phyloP scores from a whole-genome alignment of 805 yeast genomes.

The Vanderwaltozyma verrucispora region DNA sequence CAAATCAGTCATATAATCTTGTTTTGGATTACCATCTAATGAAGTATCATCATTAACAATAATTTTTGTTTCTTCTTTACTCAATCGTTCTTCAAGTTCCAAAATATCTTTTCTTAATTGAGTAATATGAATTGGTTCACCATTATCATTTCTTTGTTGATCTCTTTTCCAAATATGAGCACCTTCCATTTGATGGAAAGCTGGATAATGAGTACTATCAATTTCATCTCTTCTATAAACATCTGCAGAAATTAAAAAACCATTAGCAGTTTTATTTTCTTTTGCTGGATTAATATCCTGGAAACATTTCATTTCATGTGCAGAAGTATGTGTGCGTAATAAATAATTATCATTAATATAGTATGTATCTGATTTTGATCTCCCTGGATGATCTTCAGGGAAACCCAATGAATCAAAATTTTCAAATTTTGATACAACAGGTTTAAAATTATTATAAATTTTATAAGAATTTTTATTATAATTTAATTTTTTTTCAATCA shows the following conservation, averaged over 20 bases:
- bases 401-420: slow-evolving; percentile 91
- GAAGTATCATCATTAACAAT: slow-evolving; percentile 66
- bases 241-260: slow-evolving; percentile 89
- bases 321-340: slow-evolving; percentile 91
- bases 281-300: slow-evolving; percentile 37
- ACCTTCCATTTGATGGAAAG: slow-evolving; percentile 96
- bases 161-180: slow-evolving; percentile 71
- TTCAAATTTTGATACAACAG: slow-evolving; percentile 71
- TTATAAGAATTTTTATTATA: slow-evolving; percentile 48
- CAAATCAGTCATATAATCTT: slow-evolving; percentile 55
- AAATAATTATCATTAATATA: slow-evolving; percentile 66
- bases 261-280: slow-evolving; percentile 38
- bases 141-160: slow-evolving; percentile 23
- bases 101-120: slow-evolving; percentile 50
- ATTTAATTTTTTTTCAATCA: slow-evolving; percentile 59
- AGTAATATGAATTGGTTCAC: slow-evolving; percentile 27
- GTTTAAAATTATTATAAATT: slow-evolving; percentile 61
- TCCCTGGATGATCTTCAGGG: slow-evolving; percentile 86
- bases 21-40: slow-evolving; percentile 65
- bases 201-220: slow-evolving; percentile 94
- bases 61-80: slow-evolving; percentile 35
- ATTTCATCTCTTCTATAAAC: slow-evolving; percentile 94
- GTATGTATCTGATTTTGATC: slow-evolving; percentile 87
- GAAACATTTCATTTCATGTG: slow-evolving; percentile 89
- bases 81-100: slow-evolving; percentile 42